Evolutionary conservation across 2,329 filamentous ascomycete species (phyloP), one percentile per base, ranked within the genome.

Genomic region (Dryadomyces sulphureus): DNA sequence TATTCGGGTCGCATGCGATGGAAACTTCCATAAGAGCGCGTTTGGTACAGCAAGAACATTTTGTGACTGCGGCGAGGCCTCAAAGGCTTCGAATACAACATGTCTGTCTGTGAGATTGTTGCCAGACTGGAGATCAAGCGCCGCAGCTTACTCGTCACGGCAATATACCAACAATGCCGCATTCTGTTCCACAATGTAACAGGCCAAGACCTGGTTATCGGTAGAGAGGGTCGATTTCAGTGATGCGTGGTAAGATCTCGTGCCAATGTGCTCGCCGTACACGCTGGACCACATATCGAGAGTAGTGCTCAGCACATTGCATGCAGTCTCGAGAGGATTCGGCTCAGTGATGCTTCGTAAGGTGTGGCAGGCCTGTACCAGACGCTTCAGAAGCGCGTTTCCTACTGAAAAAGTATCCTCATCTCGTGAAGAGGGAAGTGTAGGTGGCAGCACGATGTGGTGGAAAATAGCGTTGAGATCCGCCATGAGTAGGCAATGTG

Each of bases 11-110:
- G 72, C 67, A 14, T 58, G 60, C 0, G 71, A 74, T 0, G 79
- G 79, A 50, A 84, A 84, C 19, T 71, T 65, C 68, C 77, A 78
- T 47, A 63, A 54, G 0, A 84, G 57, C 1, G 75, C 68, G 21
- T 65, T 65, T 20, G 70, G 58, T 0, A 72, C 59, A 0, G 66
- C 65, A 2, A 81, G 61, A 0, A 79, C 71, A 16, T 66, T 58
- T 39, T 73, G 64, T 1, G 71, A 72, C 1, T 56, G 54, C 0
- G 79, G 63, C 0, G 76, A 78, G 0, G 71, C 65, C 55, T 84
- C 78, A 45, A 82, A 82, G 0, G 65, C 65, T 56, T 84, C 79
- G 42, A 47, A 75, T 20, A 52, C 69, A 50, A 53, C 50, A 46
- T 24, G 21, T 17, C 41, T 36, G n/a, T 7, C 34, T 47, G 7